A percentile compares a stretch with the other conserved stretches of the same genome.
Evolutionary conservation across 495 filamentous ascomycete species (phyloP).

Genomic region (Penicillium waksmanii): DNA sequence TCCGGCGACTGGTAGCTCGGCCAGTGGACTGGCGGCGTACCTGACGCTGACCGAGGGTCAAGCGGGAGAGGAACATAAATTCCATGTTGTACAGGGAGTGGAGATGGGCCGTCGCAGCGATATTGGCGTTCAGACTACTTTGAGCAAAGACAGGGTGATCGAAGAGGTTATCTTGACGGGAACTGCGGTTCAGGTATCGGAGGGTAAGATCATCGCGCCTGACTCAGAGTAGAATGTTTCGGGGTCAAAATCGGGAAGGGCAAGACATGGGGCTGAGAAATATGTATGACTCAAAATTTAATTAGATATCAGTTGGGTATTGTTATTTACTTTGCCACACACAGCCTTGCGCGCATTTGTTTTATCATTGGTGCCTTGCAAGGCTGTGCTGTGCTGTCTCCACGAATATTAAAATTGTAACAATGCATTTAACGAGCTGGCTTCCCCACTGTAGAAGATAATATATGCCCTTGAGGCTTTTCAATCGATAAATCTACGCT

Average conservation of each 20-base stretch:
- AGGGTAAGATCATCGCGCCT: constrained; percentile 45
- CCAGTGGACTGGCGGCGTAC: constrained; percentile 61
- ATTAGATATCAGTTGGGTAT: not conserved
- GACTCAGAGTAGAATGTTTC: constrained; percentile 14
- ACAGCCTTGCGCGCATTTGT: not conserved
- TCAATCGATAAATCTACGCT: not conserved
- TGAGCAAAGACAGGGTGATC: constrained; percentile 38
- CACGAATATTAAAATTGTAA: not conserved
- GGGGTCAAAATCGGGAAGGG: not conserved
- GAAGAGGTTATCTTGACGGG: constrained; percentile 59
- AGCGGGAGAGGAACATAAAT: constrained; percentile 38
- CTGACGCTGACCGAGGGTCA: constrained; percentile 51
- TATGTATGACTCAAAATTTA: constrained; percentile 2
- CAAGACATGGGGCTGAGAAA: not conserved
- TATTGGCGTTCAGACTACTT: constrained; percentile 51
- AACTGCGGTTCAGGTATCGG: constrained; percentile 60
- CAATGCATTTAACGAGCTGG: not conserved
- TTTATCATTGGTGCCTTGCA: not conserved
- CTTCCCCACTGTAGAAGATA: not conserved
- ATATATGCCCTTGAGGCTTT: not conserved
- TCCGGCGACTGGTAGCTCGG: constrained; percentile 71
- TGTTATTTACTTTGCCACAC: not conserved
- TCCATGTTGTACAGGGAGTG: constrained; percentile 70
- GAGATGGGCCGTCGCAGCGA: constrained; percentile 77
- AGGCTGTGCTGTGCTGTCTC: not conserved